Evolutionary conservation across 108 stramenopile species (phyloP).

Genomic region (Fistulifera pelliculosa): DNA sequence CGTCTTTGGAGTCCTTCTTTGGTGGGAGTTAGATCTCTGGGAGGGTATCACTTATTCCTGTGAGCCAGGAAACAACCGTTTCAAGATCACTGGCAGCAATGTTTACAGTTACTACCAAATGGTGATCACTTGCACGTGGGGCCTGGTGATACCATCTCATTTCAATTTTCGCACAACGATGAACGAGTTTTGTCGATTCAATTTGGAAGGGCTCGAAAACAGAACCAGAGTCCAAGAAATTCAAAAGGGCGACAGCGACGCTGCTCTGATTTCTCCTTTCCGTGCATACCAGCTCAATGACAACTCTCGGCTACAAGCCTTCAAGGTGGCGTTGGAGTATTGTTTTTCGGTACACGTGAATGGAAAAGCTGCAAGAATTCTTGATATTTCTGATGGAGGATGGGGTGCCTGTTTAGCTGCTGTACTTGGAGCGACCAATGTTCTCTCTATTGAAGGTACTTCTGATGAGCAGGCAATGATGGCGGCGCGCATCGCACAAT

Average conservation of each 20-base stretch:
- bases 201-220: not conserved
- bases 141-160: slow-evolving; percentile 20
- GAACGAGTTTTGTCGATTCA: slow-evolving; percentile 20
- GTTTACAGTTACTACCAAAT: slow-evolving; percentile 47
- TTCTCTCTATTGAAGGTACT: slow-evolving; percentile 58
- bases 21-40: slow-evolving; percentile 78
- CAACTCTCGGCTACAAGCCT: slow-evolving; percentile 14
- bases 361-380: slow-evolving; percentile 22
- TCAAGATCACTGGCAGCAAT: slow-evolving; percentile 88
- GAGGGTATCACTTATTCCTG: slow-evolving; percentile 29
- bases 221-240: slow-evolving; percentile 1
- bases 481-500: slow-evolving; percentile 57
- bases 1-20: slow-evolving; percentile 51
- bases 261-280: slow-evolving; percentile 29
- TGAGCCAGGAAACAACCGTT: slow-evolving; percentile 24
- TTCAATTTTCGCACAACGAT: slow-evolving; percentile 47
- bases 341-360: slow-evolving; percentile 19
- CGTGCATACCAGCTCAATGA: slow-evolving; percentile 71
- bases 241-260: slow-evolving; percentile 8
- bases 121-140: slow-evolving; percentile 16
- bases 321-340: slow-evolving; percentile 31
- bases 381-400: slow-evolving; percentile 72
- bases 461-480: slow-evolving; percentile 23
- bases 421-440: slow-evolving; percentile 33
- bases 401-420: slow-evolving; percentile 72